Evolutionary conservation across 2,329 filamentous ascomycete genomes (phyloP), one percentile per base, ranked within the genome.

Genomic region (Xylariaceae sp.): DNA sequence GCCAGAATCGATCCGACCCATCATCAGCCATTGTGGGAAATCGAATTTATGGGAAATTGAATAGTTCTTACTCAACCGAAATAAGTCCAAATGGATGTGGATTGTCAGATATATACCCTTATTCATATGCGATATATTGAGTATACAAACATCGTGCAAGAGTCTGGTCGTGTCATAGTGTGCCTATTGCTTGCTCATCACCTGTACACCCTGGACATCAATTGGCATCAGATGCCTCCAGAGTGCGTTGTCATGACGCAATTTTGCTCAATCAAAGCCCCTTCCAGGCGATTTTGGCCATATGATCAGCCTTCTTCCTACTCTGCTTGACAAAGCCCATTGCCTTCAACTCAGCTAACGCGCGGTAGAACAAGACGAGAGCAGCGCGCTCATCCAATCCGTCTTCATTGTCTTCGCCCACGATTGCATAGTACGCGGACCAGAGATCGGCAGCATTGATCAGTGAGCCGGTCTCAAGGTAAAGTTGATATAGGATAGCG

Each of bases 301-400:
- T 74, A 70, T 97, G 92, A 66, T 97, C 94, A 19, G 85, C 82
- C 75, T 95, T 96, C 75, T 91, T 96, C 70, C 86, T 88, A 63
- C 87, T 97, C 53, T 80, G 78, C 73, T 94, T 96, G 53, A 97
- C 79, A 70, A 96, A 86, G 7, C 94, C 94, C 62, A 99, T 75
- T 47, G 85, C 81, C 67, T 85, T 86, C 66, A 99, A 69, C 68
- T 99, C 94, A 1, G 92, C 89, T 54, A 97, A 68, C 5, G 82
- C 88, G 53, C 84, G 80, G 68, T 96, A 96, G 69, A 97, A 99
- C 51, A 88, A 71, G 39, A 90, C 83, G 70, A 90, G 75, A 7
- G 76, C 78, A 42, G 75, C 76, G 56, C 80, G 73, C 65, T 84
- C 80, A 42, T 77, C 72, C 7, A 71, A 59, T 4, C 65, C 74